Conservation (phyloP, 139 green algal genomes). For the Closterium sp. region DNA sequence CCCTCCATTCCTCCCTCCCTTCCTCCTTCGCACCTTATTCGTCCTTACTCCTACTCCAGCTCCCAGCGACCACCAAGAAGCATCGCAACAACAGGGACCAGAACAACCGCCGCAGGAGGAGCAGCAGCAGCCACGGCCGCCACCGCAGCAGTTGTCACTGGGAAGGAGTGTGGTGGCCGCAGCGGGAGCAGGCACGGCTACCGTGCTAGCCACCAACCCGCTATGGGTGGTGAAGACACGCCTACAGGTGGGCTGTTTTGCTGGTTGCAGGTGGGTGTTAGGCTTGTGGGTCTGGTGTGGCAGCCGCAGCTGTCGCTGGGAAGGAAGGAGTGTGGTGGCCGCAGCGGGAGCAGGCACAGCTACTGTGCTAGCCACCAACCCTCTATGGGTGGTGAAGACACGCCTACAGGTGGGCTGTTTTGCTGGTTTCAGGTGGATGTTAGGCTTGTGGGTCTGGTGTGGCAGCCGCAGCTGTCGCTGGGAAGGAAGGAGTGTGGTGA, state of each 20-base stretch:
- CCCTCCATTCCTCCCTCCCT: too few relatives aligned
- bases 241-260: slow-evolving; percentile 70
- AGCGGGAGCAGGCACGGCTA: slow-evolving; percentile 79
- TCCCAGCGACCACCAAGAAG: background rate
- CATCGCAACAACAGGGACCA: background rate
- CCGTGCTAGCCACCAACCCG: slow-evolving; percentile 83
- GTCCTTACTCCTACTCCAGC: background rate
- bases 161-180: slow-evolving; percentile 32
- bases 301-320: background rate
- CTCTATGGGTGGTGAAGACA: slow-evolving; percentile 96
- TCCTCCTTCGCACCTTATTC: too few relatives aligned
- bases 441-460: too few relatives aligned
- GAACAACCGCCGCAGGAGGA: too few relatives aligned
- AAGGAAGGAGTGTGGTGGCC: slow-evolving; percentile 48
- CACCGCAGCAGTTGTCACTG: background rate
- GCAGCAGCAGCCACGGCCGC: background rate
- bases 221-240: slow-evolving; percentile 96
- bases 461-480: background rate
- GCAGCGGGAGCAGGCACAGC: slow-evolving; percentile 80
- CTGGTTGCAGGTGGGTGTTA: too few relatives aligned
- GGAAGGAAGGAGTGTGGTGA: slow-evolving; percentile 46
- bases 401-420: slow-evolving; percentile 72
- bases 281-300: too few relatives aligned
- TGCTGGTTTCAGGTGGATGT: too few relatives aligned
- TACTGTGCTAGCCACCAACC: slow-evolving; percentile 85